phyloP scores from a whole-genome alignment of 225 moss, liverwort and hornwort species.

The Bryoerythrophyllum caledonicum region DNA sequence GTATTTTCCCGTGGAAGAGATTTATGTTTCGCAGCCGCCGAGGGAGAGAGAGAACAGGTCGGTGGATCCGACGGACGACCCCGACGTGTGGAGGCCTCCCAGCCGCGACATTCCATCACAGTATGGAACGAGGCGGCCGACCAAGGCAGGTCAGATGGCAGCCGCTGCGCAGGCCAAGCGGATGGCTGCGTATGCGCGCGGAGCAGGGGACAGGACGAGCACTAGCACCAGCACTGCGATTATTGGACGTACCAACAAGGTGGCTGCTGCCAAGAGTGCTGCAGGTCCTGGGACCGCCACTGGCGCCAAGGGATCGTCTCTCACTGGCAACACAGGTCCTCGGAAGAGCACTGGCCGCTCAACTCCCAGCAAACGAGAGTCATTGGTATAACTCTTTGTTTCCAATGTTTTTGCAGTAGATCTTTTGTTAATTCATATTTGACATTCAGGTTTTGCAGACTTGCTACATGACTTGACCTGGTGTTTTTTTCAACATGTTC shows the following conservation, averaged over 20 bases:
- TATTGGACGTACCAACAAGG: conserved; percentile 61
- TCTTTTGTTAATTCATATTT: not conserved
- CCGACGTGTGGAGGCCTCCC: conserved; percentile 98
- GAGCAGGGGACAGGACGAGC: conserved; percentile 54
- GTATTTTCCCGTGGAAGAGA: conserved; percentile 74
- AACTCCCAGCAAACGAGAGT: conserved; percentile 86
- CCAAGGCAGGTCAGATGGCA: conserved; percentile 88
- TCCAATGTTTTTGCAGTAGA: not conserved
- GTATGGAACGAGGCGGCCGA: conserved; percentile 93
- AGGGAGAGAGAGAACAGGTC: conserved; percentile 27
- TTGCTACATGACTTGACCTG: conserved; percentile 12
- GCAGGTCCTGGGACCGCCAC: conserved; percentile 44
- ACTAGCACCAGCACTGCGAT: conserved; percentile 20
- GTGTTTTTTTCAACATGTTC: not conserved
- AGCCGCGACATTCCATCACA: conserved; percentile 74
- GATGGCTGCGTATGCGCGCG: conserved; percentile 75
- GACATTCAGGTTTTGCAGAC: conserved; percentile 9
- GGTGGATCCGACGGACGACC: conserved; percentile 73
- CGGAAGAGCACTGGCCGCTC: conserved; percentile 61
- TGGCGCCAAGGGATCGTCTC: conserved; percentile 49
- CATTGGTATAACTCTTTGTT: conserved; percentile 51
- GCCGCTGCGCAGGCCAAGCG: conserved; percentile 89
- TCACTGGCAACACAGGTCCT: conserved; percentile 48
- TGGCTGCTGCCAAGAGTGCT: conserved; percentile 45
- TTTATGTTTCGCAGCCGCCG: conserved; percentile 63